Conservation (phyloP, 176 grass and related monocot genomes). For the Lolium multiflorum region DNA sequence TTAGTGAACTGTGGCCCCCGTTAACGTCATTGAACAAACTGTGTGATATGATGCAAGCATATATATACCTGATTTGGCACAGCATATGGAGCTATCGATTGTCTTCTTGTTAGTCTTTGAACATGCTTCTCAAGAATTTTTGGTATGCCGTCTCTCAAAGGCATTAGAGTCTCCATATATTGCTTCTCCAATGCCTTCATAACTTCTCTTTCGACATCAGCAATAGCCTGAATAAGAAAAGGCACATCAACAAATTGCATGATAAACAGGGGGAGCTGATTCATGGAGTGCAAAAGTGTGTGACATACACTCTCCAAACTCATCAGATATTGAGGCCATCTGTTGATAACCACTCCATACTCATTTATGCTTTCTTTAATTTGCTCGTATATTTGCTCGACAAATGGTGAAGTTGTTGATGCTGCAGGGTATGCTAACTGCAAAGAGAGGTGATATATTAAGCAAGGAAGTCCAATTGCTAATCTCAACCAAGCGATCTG, state of each 20-base stretch:
- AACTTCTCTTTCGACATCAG: conserved; percentile 87
- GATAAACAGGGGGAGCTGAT: conserved; percentile 25
- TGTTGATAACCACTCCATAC: conserved; percentile 88
- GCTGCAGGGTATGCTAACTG: conserved; percentile 60
- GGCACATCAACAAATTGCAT: conserved; percentile 11
- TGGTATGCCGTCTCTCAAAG: conserved; percentile 85
- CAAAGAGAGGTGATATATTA: conserved; percentile 46
- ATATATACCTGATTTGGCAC: conserved; percentile 74
- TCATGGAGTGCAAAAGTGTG: conserved; percentile 20
- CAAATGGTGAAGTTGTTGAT: conserved; percentile 75
- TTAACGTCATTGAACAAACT: not conserved
- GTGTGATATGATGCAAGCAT: conserved; percentile 25
- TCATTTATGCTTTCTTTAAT: conserved; percentile 87
- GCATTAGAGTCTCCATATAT: conserved; percentile 69
- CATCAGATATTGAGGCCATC: conserved; percentile 95
- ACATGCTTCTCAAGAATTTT: conserved; percentile 93
- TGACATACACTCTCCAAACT: conserved; percentile 78
- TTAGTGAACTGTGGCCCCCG: not conserved
- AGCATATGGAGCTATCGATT: conserved; percentile 67
- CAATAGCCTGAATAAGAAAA: conserved; percentile 69
- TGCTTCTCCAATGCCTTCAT: conserved; percentile 86
- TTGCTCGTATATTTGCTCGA: conserved; percentile 84
- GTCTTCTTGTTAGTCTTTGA: conserved; percentile 86
- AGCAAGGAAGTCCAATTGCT: conserved; percentile 38
- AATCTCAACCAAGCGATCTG: conserved; percentile 16